phyloP scores from a whole-genome alignment of 225 moss, liverwort and hornwort genomes.

The Marchantia polymorpha region DNA sequence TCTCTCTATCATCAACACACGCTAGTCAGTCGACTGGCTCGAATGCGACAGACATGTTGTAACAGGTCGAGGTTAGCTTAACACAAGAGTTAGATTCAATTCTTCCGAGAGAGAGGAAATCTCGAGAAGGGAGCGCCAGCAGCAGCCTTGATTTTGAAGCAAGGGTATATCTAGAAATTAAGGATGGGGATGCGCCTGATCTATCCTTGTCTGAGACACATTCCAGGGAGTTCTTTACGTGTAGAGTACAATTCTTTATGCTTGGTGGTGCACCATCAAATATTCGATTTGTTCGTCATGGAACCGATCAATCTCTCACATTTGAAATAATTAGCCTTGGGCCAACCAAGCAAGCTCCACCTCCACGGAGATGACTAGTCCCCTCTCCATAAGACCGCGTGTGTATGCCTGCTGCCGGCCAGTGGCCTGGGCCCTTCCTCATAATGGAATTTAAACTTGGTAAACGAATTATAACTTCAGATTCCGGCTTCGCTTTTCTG shows the following conservation, averaged over 20 bases:
- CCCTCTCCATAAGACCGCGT: neutral
- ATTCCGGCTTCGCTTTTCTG: neutral
- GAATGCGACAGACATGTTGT: neutral
- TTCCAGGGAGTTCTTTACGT: conserved; percentile 21
- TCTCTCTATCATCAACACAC: conserved; percentile 14
- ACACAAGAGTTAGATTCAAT: conserved; percentile 15
- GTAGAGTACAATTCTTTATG: conserved; percentile 27
- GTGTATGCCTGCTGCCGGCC: neutral
- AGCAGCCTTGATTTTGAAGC: conserved; percentile 12
- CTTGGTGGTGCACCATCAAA: conserved; percentile 21
- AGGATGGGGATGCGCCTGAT: conserved; percentile 15
- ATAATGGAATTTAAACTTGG: conserved; percentile 3
- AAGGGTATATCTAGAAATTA: conserved; percentile 9
- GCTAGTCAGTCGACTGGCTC: conserved; percentile 1
- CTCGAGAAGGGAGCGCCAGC: conserved; percentile 5
- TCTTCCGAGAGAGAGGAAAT: conserved; percentile 15
- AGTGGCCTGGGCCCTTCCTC: neutral
- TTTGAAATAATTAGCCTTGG: conserved; percentile 16
- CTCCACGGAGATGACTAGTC: neutral
- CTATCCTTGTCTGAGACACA: conserved; percentile 3
- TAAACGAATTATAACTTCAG: neutral
- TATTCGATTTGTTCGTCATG: neutral
- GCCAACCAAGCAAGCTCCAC: neutral
- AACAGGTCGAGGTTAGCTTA: conserved; percentile 8
- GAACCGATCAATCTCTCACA: neutral